Base-by-base conservation (phyloP, 1,284 basidiomycete genomes). In the Ganoderma leucocontextum region DNA sequence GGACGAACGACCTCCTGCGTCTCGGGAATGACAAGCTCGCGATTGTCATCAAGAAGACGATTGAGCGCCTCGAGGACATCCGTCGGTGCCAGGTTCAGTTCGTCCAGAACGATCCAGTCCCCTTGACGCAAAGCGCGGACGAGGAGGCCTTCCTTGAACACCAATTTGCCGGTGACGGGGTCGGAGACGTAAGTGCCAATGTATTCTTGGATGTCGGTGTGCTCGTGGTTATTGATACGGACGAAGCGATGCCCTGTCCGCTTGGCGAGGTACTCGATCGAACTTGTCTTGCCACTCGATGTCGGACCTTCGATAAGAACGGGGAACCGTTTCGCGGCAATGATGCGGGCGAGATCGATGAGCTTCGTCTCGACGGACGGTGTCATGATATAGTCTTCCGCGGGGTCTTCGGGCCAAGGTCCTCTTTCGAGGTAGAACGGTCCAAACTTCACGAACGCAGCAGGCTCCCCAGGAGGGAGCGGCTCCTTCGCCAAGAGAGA, bases 161-260 rank as follows among this genome's bases (percentile, higher is more conserved):
- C 90, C 19, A 99, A 87, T 79, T 96, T 97, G 29, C 98, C 98
- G 0, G 95, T 95, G 33, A 89, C 80, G 6, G 96, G 90, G 79
- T 99, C 97, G 1, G 97, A 97, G 17, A 97, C 91, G 77, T 99
- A 99, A 0, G 96, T 97, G 7, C 98, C 98, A 62, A 99, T 87
- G 78, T 99, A 99, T 78, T 99, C 98, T 78, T 99, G 98, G 62
- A 97, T 97, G 79, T 99, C 98, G 5, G 98, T 99, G 78, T 99
- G 98, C 76, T 99, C 98, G 82, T 99, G 98, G 77, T 99, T 99
- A 83, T 99, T 99, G 87, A 99, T 99, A 44, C 98, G 94, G 36
- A 99, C 92, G 78, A 99, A 99, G 38, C 89, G 89, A 82, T 99
- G 98, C 0, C 98, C 97, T 0, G 97, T 99, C 68, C 94, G 87